These are phyloP conservation scores for Choiromyces venosus DNA, from an alignment of 495 filamentous ascomycete species.

Conservation along the genomic window DNA sequence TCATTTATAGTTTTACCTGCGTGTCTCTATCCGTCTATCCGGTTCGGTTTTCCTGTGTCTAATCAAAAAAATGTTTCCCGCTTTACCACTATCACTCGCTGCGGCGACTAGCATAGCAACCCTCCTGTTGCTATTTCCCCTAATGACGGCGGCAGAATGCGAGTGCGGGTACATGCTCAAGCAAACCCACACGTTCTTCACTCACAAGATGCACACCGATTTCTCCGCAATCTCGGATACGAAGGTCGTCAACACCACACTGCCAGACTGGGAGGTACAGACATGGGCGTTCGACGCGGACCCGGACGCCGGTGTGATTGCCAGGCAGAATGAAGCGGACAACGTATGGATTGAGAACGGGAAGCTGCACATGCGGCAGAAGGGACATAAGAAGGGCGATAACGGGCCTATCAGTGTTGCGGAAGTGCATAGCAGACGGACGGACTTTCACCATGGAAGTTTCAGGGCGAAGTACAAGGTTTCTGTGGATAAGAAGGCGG, in stretches of 20 bases:
- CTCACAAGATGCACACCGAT: conserved; percentile 34
- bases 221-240: conserved; percentile 25
- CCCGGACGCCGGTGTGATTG: conserved; percentile 8
- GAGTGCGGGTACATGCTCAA: conserved; percentile 38
- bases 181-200: conserved; percentile 27
- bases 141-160: conserved; percentile 21
- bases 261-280: conserved; percentile 36
- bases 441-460: conserved; percentile 38
- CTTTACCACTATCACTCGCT: background rate
- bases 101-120: background rate
- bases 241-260: conserved; percentile 12
- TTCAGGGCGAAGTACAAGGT: conserved; percentile 38
- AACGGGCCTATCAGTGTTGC: conserved; percentile 31
- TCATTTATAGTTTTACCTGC: too few relatives aligned
- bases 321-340: conserved; percentile 30
- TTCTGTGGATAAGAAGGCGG: conserved; percentile 13
- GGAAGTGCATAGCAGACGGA: conserved; percentile 30
- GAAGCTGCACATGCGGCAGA: conserved; percentile 31
- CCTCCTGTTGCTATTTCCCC: conserved; percentile 12
- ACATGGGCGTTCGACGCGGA: conserved; percentile 23
- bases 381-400: conserved; percentile 17
- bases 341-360: conserved; percentile 39
- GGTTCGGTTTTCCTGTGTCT: background rate
- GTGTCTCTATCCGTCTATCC: too few relatives aligned
- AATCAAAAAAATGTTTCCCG: background rate